Conservation (phyloP, 1,139 yeast species). For the Kodamaea ohmeri region DNA sequence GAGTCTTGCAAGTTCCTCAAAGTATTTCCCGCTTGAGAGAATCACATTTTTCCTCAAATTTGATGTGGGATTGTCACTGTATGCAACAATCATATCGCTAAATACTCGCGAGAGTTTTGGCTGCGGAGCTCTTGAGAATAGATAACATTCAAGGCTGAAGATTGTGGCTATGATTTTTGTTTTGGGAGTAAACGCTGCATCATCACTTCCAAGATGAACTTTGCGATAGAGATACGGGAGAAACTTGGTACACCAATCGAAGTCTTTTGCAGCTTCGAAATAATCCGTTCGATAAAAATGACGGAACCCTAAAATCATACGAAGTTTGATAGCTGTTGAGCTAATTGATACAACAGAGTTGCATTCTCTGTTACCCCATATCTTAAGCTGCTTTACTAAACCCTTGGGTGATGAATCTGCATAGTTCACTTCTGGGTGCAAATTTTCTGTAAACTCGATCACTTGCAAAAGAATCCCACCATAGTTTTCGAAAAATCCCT, state of each 20-base stretch:
- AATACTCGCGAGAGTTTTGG: not conserved
- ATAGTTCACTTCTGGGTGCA: conserved; percentile 19
- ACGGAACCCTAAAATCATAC: conserved; percentile 19
- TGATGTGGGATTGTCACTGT: conserved; percentile 2
- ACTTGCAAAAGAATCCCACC: conserved; percentile 7
- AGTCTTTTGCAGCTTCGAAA: conserved; percentile 13
- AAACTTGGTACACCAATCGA: conserved; percentile 24
- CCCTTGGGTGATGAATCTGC: conserved; percentile 10
- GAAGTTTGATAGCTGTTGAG: conserved; percentile 17
- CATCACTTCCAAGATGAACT: conserved; percentile 12
- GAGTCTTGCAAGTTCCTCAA: conserved; percentile 19
- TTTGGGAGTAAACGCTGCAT: conserved; percentile 15
- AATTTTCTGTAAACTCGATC: conserved; percentile 13
- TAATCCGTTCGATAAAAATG: conserved; percentile 12
- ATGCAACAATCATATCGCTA: conserved; percentile 5
- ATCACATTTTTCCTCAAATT: conserved; percentile 1
- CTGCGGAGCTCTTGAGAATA: conserved; percentile 7
- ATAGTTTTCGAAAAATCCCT: conserved; percentile 13
- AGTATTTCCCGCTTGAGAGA: conserved; percentile 18
- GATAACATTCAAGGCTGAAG: conserved; percentile 18
- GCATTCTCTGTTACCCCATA: conserved; percentile 11
- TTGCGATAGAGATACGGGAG: conserved; percentile 11
- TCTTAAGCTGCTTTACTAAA: conserved; percentile 15
- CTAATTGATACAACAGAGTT: conserved; percentile 9
- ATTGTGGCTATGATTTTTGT: conserved; percentile 16